phyloP scores from a whole-genome alignment of 257 asterid genomes.

The Jacaranda copaia region DNA sequence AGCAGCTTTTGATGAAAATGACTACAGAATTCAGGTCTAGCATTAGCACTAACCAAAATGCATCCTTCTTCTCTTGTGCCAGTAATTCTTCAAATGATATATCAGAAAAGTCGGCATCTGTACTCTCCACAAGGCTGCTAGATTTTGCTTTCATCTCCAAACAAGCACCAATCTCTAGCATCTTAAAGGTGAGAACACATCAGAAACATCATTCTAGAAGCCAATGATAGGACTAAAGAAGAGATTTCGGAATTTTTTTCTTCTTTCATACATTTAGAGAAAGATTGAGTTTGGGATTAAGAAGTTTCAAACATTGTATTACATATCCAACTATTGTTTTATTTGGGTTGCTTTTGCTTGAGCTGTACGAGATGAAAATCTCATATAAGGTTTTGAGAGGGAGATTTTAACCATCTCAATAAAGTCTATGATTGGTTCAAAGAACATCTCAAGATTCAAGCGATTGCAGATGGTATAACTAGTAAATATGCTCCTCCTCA shows the following conservation, averaged over 20 bases:
- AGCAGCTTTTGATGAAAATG: background rate
- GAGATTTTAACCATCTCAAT: too few species aligned
- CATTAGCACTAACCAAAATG: conserved; percentile 63
- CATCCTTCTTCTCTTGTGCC: conserved; percentile 83
- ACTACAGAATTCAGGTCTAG: conserved; percentile 19
- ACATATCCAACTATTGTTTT: too few species aligned
- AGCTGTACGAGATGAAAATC: too few species aligned
- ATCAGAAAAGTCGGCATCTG: conserved; percentile 56
- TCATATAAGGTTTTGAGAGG: too few species aligned
- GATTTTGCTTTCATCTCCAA: conserved; percentile 64
- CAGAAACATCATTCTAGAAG: background rate
- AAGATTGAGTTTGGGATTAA: too few species aligned
- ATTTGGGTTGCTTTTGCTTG: too few species aligned
- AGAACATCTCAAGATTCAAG: too few species aligned
- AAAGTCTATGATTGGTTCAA: too few species aligned
- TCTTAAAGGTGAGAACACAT: conserved; percentile 46
- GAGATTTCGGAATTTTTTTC: background rate
- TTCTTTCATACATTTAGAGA: too few species aligned
- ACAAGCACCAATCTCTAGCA: conserved; percentile 70
- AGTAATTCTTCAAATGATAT: conserved; percentile 85
- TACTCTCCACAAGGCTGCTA: conserved; percentile 44
- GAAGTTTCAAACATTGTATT: too few species aligned
- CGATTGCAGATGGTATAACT: too few species aligned
- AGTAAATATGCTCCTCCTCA: too few species aligned
- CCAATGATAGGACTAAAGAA: background rate